phyloP scores from a whole-genome alignment of 768 basidiomycete species.

The Scleroderma citrinum region DNA sequence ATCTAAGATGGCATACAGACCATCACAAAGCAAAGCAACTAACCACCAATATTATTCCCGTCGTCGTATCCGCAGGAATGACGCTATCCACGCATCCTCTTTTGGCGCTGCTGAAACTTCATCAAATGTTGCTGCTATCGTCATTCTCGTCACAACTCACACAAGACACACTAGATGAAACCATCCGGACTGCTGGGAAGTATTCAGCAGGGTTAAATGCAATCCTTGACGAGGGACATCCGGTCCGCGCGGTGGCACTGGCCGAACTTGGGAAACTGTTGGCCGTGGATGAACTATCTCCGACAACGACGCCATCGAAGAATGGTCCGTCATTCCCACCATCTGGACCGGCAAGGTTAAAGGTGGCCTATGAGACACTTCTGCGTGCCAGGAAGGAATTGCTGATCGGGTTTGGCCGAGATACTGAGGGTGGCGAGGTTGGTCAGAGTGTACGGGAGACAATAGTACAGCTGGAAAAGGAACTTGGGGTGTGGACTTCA shows the following conservation, averaged over 20 bases:
- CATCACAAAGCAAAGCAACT: constrained; percentile 50
- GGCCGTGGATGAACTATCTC: constrained; percentile 66
- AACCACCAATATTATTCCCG: constrained; percentile 59
- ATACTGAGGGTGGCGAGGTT: constrained; percentile 65
- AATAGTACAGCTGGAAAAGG: constrained; percentile 61
- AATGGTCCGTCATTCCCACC: constrained; percentile 48
- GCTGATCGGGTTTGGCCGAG: constrained; percentile 63
- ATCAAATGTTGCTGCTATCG: constrained; percentile 59
- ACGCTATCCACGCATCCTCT: constrained; percentile 72
- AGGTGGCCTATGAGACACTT: constrained; percentile 59
- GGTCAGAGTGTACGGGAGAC: constrained; percentile 57
- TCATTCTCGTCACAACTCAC: constrained; percentile 36
- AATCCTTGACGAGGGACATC: constrained; percentile 63
- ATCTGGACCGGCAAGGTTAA: constrained; percentile 56
- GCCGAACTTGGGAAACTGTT: constrained; percentile 81
- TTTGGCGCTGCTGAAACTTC: constrained; percentile 66
- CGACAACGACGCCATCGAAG: constrained; percentile 21
- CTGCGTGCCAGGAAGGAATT: constrained; percentile 57
- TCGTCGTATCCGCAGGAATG: constrained; percentile 53
- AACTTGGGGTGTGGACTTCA: constrained; percentile 63
- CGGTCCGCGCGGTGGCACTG: constrained; percentile 66
- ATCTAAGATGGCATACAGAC: constrained; percentile 35
- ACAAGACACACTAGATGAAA: constrained; percentile 55
- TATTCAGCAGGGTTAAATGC: constrained; percentile 46
- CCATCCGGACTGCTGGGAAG: constrained; percentile 51